Evolutionary conservation across 2,329 filamentous ascomycete genomes (phyloP).

Genomic region (Epichloe gansuensis): DNA sequence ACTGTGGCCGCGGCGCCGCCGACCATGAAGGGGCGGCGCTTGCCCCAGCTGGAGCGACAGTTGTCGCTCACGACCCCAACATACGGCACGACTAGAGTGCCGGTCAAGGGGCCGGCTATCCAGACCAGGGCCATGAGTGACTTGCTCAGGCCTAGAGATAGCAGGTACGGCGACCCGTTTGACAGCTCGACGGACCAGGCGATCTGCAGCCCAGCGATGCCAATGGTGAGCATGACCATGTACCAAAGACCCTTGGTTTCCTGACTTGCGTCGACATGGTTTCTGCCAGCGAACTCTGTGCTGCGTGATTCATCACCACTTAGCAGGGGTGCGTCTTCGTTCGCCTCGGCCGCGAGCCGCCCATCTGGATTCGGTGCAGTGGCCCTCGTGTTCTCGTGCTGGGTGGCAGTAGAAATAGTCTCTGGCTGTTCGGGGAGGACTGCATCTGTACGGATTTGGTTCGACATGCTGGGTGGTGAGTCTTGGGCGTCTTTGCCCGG

Average conservation of each 20-base stretch:
- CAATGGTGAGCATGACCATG: conserved; percentile 71
- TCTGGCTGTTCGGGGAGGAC: neutral
- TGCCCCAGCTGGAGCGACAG: conserved; percentile 61
- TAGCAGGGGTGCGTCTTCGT: conserved; percentile 22
- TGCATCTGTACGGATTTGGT: neutral
- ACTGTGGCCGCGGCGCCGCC: conserved; percentile 56
- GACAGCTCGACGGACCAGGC: conserved; percentile 94
- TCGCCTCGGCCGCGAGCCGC: conserved; percentile 1
- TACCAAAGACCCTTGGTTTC: conserved; percentile 74
- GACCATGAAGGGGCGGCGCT: conserved; percentile 71
- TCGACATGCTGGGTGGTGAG: neutral
- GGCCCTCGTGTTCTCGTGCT: neutral
- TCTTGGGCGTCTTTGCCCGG: neutral
- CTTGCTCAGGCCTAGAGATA: conserved; percentile 73
- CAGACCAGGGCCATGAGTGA: conserved; percentile 72
- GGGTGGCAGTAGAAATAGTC: neutral
- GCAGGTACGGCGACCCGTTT: conserved; percentile 74
- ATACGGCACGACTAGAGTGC: conserved; percentile 69
- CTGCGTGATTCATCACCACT: conserved; percentile 2
- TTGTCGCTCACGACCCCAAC: conserved; percentile 72
- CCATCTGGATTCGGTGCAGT: neutral
- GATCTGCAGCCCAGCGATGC: conserved; percentile 80
- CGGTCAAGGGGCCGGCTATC: conserved; percentile 71
- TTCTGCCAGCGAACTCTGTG: neutral
- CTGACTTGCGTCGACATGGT: conserved; percentile 26